Evolutionary conservation across 441 rosid genomes (phyloP).

Genomic region (Theobroma grandiflorum): DNA sequence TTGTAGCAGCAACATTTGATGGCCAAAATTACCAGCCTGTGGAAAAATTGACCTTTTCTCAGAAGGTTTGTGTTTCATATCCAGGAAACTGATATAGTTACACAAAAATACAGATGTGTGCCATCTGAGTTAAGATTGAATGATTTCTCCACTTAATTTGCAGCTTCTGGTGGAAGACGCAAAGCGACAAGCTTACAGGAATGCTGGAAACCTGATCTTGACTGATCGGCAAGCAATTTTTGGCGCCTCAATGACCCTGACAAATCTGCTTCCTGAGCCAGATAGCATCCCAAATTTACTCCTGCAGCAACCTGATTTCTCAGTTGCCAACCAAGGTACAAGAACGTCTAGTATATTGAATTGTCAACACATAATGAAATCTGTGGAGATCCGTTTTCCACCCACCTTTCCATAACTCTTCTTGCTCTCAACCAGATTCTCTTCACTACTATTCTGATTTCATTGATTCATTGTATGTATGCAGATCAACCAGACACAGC

Average conservation of each 20-base stretch:
- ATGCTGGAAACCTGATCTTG: slow-evolving; percentile 28
- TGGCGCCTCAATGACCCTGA: slow-evolving; percentile 38
- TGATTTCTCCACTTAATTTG: slow-evolving; percentile 21
- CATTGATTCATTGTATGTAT: slow-evolving; percentile 19
- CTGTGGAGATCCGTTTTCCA: neutral
- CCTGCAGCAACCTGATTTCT: slow-evolving; percentile 41
- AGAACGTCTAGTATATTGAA: neutral
- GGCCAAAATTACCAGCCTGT: slow-evolving; percentile 38
- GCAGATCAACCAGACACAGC: slow-evolving; percentile 39
- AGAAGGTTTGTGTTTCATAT: slow-evolving; percentile 41
- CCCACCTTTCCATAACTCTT: neutral
- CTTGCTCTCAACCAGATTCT: neutral
- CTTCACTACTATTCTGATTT: neutral
- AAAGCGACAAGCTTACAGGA: slow-evolving; percentile 60
- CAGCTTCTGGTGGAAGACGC: slow-evolving; percentile 51
- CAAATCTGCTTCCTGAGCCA: slow-evolving; percentile 38
- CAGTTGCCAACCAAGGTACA: slow-evolving; percentile 45
- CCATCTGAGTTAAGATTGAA: neutral
- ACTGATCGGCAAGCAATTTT: slow-evolving; percentile 29
- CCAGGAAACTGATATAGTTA: neutral
- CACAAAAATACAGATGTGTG: neutral
- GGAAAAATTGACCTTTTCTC: slow-evolving; percentile 39
- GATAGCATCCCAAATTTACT: slow-evolving; percentile 25
- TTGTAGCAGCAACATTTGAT: slow-evolving; percentile 51
- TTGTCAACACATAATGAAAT: neutral